Evolutionary conservation across 1,139 yeast species (phyloP).

Genomic region (Yamadazyma kanchanaburiensis): DNA sequence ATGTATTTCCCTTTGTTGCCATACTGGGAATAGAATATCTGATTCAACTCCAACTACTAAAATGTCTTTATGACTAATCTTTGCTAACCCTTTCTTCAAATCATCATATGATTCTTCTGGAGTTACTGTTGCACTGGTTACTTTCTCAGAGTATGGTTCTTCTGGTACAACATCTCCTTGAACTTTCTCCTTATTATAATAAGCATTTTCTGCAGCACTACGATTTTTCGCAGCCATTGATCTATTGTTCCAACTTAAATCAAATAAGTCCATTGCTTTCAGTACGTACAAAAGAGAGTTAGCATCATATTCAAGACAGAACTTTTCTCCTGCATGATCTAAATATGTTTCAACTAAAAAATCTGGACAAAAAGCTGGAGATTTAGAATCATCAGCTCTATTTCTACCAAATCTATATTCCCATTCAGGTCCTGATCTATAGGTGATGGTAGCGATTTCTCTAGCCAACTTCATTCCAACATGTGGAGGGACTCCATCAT

Average conservation of each 20-base stretch:
- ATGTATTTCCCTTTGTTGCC: conserved; percentile 89
- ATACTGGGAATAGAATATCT: conserved; percentile 86
- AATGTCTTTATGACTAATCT: conserved; percentile 61
- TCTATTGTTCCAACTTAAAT: conserved; percentile 57
- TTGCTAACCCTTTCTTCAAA: conserved; percentile 60
- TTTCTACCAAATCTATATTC: conserved; percentile 87
- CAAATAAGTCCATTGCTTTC: conserved; percentile 94
- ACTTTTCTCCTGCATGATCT: conserved; percentile 94
- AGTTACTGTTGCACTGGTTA: conserved; percentile 30
- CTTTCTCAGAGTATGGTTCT: conserved; percentile 55
- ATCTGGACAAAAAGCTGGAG: conserved; percentile 91
- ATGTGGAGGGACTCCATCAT: conserved; percentile 79
- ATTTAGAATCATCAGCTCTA: conserved; percentile 72
- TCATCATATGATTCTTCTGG: conserved; percentile 59
- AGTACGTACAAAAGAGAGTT: conserved; percentile 83
- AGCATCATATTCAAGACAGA: conserved; percentile 87
- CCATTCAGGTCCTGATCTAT: conserved; percentile 97
- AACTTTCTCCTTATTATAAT: conserved; percentile 9
- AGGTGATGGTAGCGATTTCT: conserved; percentile 91
- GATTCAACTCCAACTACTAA: conserved; percentile 89
- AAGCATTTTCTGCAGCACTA: conserved; percentile 28
- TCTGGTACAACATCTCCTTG: conserved; percentile 36
- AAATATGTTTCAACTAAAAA: conserved; percentile 87
- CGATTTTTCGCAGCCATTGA: conserved; percentile 41
- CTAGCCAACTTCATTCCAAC: conserved; percentile 93